phyloP scores from a whole-genome alignment of 257 asterid species.

The Paraleonurus japonicus region DNA sequence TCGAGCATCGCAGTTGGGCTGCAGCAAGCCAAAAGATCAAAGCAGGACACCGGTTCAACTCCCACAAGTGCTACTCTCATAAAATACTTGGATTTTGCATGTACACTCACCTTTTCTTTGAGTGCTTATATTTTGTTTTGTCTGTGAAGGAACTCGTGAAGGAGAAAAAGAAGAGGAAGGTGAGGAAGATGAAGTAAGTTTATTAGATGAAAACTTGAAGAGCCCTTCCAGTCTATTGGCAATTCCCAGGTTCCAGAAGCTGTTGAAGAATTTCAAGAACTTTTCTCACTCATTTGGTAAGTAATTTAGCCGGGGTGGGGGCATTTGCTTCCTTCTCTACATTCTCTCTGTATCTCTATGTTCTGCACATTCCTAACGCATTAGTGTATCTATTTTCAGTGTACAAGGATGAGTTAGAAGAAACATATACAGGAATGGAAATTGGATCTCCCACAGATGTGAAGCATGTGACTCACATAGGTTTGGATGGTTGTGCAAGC shows the following conservation, averaged over 20 bases:
- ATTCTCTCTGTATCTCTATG: constrained; percentile 8
- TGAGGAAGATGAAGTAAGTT: constrained; percentile 44
- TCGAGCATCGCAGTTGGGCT: constrained; percentile 72
- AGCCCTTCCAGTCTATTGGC: constrained; percentile 38
- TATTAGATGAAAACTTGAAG: constrained; percentile 52
- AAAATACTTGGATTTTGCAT: background rate
- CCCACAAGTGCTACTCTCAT: constrained; percentile 47
- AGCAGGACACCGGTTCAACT: constrained; percentile 37
- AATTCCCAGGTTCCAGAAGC: constrained; percentile 63
- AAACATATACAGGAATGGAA: constrained; percentile 55
- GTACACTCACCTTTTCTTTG: background rate
- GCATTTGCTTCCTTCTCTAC: background rate
- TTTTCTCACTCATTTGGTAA: constrained; percentile 71
- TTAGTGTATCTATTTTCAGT: constrained; percentile 28
- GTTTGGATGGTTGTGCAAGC: constrained; percentile 71
- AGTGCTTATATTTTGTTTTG: constrained; percentile 28
- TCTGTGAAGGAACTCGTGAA: constrained; percentile 22
- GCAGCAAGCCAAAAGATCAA: constrained; percentile 54
- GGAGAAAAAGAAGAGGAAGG: constrained; percentile 41
- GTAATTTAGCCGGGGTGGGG: background rate
- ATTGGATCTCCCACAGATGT: constrained; percentile 81
- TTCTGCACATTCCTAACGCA: background rate
- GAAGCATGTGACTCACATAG: constrained; percentile 89
- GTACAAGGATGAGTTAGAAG: constrained; percentile 62
- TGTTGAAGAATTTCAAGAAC: constrained; percentile 72